A percentile compares a stretch with the other conserved stretches of the same genome.
Evolutionary conservation across 1,284 basidiomycete genomes (phyloP).

Genomic region (Taiwanofungus camphoratus): DNA sequence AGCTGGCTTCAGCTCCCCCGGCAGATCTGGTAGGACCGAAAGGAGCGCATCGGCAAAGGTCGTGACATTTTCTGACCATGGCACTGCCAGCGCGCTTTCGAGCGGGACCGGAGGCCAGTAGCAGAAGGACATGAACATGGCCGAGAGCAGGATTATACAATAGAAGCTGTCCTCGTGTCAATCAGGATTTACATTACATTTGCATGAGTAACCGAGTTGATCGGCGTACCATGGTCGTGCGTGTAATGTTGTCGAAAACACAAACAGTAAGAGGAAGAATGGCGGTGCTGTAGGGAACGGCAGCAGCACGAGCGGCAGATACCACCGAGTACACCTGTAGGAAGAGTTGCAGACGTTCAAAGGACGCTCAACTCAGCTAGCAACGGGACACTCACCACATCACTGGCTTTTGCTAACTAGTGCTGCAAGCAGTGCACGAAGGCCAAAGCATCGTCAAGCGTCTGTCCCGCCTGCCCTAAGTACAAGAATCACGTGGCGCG

Average conservation of each 20-base stretch:
- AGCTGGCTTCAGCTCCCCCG: slow-evolving; percentile 28
- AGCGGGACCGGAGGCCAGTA: slow-evolving; percentile 78
- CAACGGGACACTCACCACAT: slow-evolving; percentile 31
- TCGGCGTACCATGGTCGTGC: slow-evolving; percentile 69
- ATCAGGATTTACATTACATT: too few species aligned
- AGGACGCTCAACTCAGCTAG: background rate
- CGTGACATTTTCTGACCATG: slow-evolving; percentile 63
- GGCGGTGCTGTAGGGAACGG: slow-evolving; percentile 76
- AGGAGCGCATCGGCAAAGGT: slow-evolving; percentile 62
- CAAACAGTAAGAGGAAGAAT: slow-evolving; percentile 66
- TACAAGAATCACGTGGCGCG: background rate
- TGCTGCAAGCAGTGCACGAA: background rate
- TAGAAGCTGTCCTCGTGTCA: slow-evolving; percentile 52
- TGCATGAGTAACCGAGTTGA: too few species aligned
- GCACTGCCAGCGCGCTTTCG: slow-evolving; percentile 49
- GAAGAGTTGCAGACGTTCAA: background rate
- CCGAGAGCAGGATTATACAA: slow-evolving; percentile 71
- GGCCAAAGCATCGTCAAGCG: background rate
- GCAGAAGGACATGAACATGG: slow-evolving; percentile 77
- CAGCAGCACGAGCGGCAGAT: slow-evolving; percentile 66
- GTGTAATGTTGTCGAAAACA: slow-evolving; percentile 69
- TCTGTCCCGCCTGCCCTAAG: slow-evolving; percentile 8
- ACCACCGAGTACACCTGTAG: slow-evolving; percentile 76
- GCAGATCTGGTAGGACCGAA: slow-evolving; percentile 27
- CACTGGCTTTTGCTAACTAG: background rate